Conservation (phyloP, 2,329 filamentous ascomycete species). For the Diaporthe eres region DNA sequence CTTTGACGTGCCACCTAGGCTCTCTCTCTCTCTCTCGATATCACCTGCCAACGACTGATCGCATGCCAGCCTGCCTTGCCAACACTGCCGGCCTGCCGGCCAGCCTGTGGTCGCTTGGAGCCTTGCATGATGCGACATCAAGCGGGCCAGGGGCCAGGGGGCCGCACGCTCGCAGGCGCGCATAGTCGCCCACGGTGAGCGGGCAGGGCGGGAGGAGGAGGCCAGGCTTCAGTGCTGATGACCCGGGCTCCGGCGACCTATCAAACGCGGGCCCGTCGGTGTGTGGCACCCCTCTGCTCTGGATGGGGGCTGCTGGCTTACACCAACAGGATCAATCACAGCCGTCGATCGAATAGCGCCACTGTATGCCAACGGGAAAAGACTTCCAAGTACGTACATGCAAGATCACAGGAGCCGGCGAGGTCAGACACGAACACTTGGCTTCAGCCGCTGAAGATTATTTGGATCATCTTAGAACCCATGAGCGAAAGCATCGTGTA, state of each 20-base stretch:
- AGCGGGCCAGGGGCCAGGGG: constrained; percentile 9
- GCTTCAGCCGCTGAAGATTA: constrained; percentile 23
- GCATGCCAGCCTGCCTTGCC: neutral
- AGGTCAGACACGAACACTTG: constrained; percentile 9
- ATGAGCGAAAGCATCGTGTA: neutral
- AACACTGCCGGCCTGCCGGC: neutral
- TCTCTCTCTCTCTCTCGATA: neutral
- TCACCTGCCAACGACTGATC: neutral
- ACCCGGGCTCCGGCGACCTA: neutral
- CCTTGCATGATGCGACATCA: constrained; percentile 31
- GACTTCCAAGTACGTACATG: neutral
- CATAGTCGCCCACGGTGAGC: constrained; percentile 8
- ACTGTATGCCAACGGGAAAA: constrained; percentile 12
- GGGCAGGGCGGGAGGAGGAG: neutral
- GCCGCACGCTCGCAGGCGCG: constrained; percentile 2
- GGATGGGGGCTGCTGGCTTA: constrained; percentile 37
- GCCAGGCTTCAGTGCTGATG: constrained; percentile 33
- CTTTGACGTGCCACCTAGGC: neutral
- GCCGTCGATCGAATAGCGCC: constrained; percentile 16
- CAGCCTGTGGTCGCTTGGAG: constrained; percentile 20
- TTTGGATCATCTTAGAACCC: neutral
- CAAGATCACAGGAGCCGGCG: constrained; percentile 8
- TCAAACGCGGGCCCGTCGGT: neutral
- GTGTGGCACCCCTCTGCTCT: constrained; percentile 28
- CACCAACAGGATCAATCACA: constrained; percentile 34